phyloP scores from a whole-genome alignment of 306 rosid species.

The Quercus robur region DNA sequence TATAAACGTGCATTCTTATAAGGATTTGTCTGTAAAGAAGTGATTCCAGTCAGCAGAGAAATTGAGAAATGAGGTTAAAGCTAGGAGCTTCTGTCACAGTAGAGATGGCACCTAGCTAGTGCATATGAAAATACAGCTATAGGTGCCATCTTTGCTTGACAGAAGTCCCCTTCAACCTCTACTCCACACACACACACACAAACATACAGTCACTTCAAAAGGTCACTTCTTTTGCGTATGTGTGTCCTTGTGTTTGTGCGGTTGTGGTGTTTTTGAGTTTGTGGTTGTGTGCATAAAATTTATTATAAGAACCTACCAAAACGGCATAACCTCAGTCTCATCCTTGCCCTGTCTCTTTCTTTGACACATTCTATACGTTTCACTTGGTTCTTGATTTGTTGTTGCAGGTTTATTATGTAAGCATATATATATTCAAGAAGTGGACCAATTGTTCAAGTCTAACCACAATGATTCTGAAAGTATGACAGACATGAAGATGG shows the following conservation, averaged over 20 bases:
- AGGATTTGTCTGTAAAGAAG: too few relatives aligned
- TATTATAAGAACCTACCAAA: neutral
- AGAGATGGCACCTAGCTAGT: conserved; percentile 22
- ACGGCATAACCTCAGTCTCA: too few relatives aligned
- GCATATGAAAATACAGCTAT: neutral
- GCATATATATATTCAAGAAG: neutral
- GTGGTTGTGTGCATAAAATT: neutral
- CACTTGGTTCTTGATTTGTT: neutral
- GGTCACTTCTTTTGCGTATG: neutral
- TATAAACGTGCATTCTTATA: too few relatives aligned
- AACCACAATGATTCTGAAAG: neutral
- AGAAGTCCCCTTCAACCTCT: neutral
- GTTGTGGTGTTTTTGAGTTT: neutral
- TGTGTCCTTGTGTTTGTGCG: neutral
- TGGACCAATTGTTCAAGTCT: neutral
- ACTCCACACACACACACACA: neutral
- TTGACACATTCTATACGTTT: neutral
- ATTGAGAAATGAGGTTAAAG: neutral
- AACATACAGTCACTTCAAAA: neutral
- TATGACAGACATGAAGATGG: neutral
- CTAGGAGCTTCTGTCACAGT: conserved; percentile 28
- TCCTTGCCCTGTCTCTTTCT: neutral
- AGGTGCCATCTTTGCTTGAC: neutral
- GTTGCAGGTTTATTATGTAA: neutral
- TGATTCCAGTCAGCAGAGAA: neutral